These are phyloP conservation scores for Sclerotinia minor DNA, from an alignment of 2,329 filamentous ascomycete genomes.

Conservation along the genomic window DNA sequence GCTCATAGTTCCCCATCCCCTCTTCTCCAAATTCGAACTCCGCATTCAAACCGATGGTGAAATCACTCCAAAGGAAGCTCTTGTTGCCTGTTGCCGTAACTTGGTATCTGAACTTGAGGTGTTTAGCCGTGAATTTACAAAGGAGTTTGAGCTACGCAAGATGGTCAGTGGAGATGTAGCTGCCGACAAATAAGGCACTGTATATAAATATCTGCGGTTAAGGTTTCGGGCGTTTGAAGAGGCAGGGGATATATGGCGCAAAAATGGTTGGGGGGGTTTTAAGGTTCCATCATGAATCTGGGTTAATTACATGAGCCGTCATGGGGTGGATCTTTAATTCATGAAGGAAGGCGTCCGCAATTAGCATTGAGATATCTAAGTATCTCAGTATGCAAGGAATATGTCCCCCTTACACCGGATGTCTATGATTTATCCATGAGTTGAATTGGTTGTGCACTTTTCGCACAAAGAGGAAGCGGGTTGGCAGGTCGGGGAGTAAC, in stretches of 20 bases:
- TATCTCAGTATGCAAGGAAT: constrained; percentile 16
- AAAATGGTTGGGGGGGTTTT: constrained; percentile 1
- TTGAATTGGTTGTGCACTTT: background rate
- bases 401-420: background rate
- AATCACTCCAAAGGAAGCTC: constrained; percentile 83
- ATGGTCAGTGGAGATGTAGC: constrained; percentile 59
- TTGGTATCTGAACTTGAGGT: constrained; percentile 78
- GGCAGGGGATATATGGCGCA: constrained; percentile 3
- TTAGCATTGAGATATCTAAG: background rate
- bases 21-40: constrained; percentile 60
- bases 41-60: constrained; percentile 90
- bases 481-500: background rate
- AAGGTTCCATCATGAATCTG: constrained; percentile 4
- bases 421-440: constrained; percentile 4
- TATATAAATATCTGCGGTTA: background rate
- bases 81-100: constrained; percentile 77
- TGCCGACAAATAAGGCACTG: constrained; percentile 26
- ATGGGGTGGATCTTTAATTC: background rate
- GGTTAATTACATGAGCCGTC: background rate
- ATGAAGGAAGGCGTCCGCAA: background rate
- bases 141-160: constrained; percentile 86
- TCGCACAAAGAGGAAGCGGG: background rate
- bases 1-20: constrained; percentile 44
- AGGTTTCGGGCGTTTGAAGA: constrained; percentile 4
- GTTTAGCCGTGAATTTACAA: constrained; percentile 84